These are phyloP conservation scores for Globisporangium rhizosaccharum DNA, from an alignment of 352 stramenopile species.

Conservation along the genomic window DNA sequence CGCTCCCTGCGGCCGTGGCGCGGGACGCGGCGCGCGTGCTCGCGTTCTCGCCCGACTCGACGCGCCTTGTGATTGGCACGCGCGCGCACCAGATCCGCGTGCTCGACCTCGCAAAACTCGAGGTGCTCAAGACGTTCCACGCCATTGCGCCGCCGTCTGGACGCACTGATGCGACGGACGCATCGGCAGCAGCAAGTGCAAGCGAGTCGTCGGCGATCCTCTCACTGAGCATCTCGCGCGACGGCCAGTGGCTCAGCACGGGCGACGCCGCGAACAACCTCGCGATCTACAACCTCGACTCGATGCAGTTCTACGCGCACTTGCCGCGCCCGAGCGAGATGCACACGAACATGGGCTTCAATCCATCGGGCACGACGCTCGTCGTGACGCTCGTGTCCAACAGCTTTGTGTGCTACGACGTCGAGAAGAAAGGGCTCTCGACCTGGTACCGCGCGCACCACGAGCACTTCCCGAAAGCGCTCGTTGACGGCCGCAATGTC, in stretches of 20 bases:
- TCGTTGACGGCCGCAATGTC: slow-evolving; percentile 66
- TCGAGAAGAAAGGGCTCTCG: slow-evolving; percentile 73
- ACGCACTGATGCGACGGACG: neutral
- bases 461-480: slow-evolving; percentile 65
- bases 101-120: slow-evolving; percentile 64
- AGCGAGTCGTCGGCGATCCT: slow-evolving; percentile 34
- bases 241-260: slow-evolving; percentile 76
- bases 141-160: slow-evolving; percentile 14
- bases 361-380: slow-evolving; percentile 64
- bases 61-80: slow-evolving; percentile 61
- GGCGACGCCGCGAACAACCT: slow-evolving; percentile 67
- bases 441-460: slow-evolving; percentile 69
- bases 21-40: slow-evolving; percentile 54
- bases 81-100: slow-evolving; percentile 64
- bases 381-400: slow-evolving; percentile 81
- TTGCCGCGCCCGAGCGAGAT: slow-evolving; percentile 60
- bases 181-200: neutral
- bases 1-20: slow-evolving; percentile 23
- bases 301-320: slow-evolving; percentile 78
- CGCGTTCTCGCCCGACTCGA: slow-evolving; percentile 76
- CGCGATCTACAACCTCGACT: slow-evolving; percentile 81
- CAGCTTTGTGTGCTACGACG: slow-evolving; percentile 82
- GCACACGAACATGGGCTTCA: slow-evolving; percentile 77
- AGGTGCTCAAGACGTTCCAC: slow-evolving; percentile 73
- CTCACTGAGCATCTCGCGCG: slow-evolving; percentile 68